phyloP scores from a whole-genome alignment of 1,139 yeast genomes.

The Petasospora fabianii region DNA sequence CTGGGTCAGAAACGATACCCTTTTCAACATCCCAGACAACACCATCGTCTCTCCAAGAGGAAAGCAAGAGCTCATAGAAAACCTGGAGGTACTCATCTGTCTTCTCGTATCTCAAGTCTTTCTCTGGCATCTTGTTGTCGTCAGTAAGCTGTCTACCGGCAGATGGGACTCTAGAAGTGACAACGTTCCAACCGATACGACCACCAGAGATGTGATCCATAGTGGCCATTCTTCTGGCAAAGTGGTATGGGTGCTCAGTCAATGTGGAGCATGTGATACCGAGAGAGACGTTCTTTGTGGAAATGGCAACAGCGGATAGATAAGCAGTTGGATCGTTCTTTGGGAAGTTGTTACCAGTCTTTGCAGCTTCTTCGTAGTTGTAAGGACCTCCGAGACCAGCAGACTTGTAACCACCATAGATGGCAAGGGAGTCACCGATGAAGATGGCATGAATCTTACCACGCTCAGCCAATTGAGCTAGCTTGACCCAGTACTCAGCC shows the following conservation, averaged over 20 bases:
- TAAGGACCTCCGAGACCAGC: conserved; percentile 31
- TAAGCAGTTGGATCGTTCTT: conserved; percentile 40
- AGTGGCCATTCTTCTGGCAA: conserved; percentile 41
- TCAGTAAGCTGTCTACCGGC: conserved; percentile 39
- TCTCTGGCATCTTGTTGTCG: conserved; percentile 36
- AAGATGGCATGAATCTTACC: conserved; percentile 44
- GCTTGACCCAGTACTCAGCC: conserved; percentile 43
- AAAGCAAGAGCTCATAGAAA: conserved; percentile 37
- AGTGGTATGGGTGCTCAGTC: conserved; percentile 43
- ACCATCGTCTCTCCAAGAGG: conserved; percentile 47
- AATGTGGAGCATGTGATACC: conserved; percentile 44
- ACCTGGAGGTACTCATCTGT: conserved; percentile 41
- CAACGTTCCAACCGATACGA: conserved; percentile 45
- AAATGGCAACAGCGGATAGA: conserved; percentile 37
- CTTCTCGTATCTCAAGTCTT: conserved; percentile 31
- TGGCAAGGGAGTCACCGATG: conserved; percentile 45
- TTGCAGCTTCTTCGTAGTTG: conserved; percentile 37
- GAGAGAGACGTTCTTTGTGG: conserved; percentile 38
- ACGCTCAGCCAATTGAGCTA: conserved; percentile 42
- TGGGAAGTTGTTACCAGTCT: conserved; percentile 42
- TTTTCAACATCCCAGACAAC: conserved; percentile 33
- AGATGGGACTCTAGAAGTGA: conserved; percentile 39
- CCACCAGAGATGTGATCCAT: conserved; percentile 42
- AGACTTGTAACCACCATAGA: conserved; percentile 40
- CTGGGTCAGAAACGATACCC: conserved; percentile 39